Base-by-base conservation (phyloP, 179 eudicot genomes). In the Silene noctiflora region DNA sequence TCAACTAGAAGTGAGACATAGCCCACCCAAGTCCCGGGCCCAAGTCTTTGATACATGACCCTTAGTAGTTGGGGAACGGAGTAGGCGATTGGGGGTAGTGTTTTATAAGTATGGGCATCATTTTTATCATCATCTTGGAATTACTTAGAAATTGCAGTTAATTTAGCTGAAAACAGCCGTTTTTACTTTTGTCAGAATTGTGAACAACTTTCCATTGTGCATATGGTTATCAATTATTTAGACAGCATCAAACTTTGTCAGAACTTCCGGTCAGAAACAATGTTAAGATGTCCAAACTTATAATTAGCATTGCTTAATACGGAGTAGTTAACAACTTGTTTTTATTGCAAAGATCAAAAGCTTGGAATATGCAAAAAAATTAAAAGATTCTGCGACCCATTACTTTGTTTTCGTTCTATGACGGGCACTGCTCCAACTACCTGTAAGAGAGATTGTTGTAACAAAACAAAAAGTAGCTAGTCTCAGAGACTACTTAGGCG, bases 401-500 rank as follows among this genome's bases (percentile, higher is more conserved):
- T 13, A 11, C 13, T 48, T 14, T 51, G 58, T 51, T 11, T 11
- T 51, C n/a, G 58, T 16, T 12, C n/a, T 51, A 16, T 3, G 58
- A 16, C 16, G 17, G 11, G 16, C n/a, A 51, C 11, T 51, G n/a
- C n/a, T 51, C 58, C 56, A 51, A 1, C 17, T 13, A 51, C 17
- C 4, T 3, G 6, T 12, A 11, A 51, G 58, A 51, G 16, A 51
- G 4, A 1, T 51, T 13, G 58, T 51, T 16, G 3, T 12, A 12
- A 51, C 58, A 4, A 4, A 16, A 14, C 0, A 51, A 16, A 68
- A 88, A 83, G 81, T 66, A 88, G 84, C 83, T 88, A 73, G 87
- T 83, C 78, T 87, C 87, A 1, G 90, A 74, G 88, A 81, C 27
- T 78, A 61, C 6, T 86, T 82, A 16, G 71, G 84, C 78, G 86